Conservation (phyloP, 2,329 filamentous ascomycete species). For the Neofusicoccum kwambonambiense region DNA sequence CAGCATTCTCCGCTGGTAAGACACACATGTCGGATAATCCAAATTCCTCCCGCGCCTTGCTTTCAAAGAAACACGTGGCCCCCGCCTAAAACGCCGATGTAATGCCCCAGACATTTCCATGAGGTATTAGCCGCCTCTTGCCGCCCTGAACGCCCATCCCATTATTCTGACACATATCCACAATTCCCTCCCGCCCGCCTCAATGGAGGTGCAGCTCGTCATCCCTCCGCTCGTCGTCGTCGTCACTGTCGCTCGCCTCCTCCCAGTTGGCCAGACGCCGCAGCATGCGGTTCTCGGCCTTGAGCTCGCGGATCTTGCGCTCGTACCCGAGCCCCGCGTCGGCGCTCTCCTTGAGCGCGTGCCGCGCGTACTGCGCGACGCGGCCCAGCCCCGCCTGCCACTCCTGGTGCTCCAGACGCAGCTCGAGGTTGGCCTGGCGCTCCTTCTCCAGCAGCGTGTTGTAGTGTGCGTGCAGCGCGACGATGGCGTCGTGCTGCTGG, state of each 20-base stretch:
- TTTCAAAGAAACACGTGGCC: background rate
- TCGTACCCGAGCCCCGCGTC: conserved; percentile 38
- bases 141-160: background rate
- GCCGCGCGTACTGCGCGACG: conserved; percentile 43
- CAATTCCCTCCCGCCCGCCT: background rate
- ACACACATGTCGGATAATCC: no score
- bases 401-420: conserved; percentile 48
- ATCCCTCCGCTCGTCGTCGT: conserved; percentile 39
- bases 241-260: conserved; percentile 38
- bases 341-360: conserved; percentile 38
- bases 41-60: no score
- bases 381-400: conserved; percentile 49
- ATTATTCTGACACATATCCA: conserved; percentile 8
- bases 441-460: conserved; percentile 43
- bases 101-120: background rate
- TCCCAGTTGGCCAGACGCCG: conserved; percentile 48
- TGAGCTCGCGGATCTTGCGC: conserved; percentile 42
- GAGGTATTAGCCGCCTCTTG: background rate
- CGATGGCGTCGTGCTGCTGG: conserved; percentile 43
- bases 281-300: conserved; percentile 49
- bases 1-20: no score
- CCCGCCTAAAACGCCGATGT: background rate
- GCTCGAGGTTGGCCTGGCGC: conserved; percentile 44
- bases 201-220: conserved; percentile 19
- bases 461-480: conserved; percentile 50